Evolutionary conservation across 192 early-diverging fungal species (phyloP), one percentile per base, ranked within the genome.

Genomic region (Rhizoclosmatium globosum): DNA sequence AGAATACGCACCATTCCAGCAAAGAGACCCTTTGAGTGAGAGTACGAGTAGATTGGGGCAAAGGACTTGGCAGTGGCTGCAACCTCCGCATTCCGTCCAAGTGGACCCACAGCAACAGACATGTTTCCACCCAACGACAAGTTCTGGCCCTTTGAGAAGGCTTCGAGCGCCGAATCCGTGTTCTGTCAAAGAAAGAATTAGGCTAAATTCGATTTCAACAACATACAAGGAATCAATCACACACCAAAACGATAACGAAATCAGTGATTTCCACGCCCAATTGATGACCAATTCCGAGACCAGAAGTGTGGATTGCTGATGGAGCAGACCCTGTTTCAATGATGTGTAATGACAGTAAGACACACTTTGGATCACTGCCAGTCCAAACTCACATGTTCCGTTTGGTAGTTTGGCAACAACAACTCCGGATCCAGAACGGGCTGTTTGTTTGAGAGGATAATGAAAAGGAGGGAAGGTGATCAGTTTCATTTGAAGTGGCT

Each of bases 241-340:
- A 84, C 66, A 90, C 97, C 47, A 98, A 85, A 47, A 98, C 85
- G 68, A 97, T 91, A n/a, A 98, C 94, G 84, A 93, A 93, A 80
- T 98, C 95, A n/a, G 96, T 96, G 64, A 96, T 84, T 74, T 95
- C 92, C 3, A 91, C 94, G 61, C 96, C 96, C 77, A 97, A 91
- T 80, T 98, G 96, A 2, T 92, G 93, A 48, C 95, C 96, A 75
- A 95, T 93, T 11, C 95, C 94, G 60, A 76, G 91, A 2, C 95
- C 95, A 50, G 87, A 92, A 1, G 93, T 92, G 19, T 86, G 88
- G 64, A 98, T 96, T 7, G 92, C 92, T 3, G 93, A 93, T 0
- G 95, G 95, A 19, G 93, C 94, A 39, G 92, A 94, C 94, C 94
- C 95, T 42, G 74, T 81, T 70, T 87, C 89, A 79, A 90, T 85